These are phyloP conservation scores for Talaromyces sp. DNA, from an alignment of 2,329 filamentous ascomycete species.

Conservation along the genomic window DNA sequence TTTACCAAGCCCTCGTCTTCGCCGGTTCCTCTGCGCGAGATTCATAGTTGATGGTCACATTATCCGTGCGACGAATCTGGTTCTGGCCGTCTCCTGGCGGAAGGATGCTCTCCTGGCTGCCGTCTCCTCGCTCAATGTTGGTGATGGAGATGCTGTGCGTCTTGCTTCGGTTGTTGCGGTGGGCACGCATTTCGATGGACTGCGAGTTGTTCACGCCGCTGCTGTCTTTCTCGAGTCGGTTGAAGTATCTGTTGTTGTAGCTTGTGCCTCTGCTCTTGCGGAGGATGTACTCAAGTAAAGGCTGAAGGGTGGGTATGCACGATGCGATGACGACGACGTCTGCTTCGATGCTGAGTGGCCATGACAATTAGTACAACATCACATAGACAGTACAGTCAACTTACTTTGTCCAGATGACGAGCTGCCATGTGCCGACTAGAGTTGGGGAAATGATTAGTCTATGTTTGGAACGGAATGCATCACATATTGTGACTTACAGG, in stretches of 20 bases:
- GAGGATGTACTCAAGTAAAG: slow-evolving; percentile 30
- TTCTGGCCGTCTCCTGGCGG: slow-evolving; percentile 6
- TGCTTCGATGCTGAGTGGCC: slow-evolving; percentile 29
- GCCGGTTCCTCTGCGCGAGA: background rate
- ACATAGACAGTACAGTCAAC: background rate
- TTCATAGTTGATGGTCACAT: slow-evolving; percentile 27
- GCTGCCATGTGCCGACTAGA: slow-evolving; percentile 39
- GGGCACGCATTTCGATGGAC: slow-evolving; percentile 16
- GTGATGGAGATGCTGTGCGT: slow-evolving; percentile 13
- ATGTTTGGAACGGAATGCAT: background rate
- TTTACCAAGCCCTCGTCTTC: slow-evolving; percentile 8
- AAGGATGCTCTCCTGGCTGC: slow-evolving; percentile 26
- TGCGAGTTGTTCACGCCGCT: slow-evolving; percentile 9
- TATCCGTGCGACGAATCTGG: slow-evolving; percentile 26
- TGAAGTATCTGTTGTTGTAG: slow-evolving; percentile 18
- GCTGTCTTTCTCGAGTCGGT: slow-evolving; percentile 19
- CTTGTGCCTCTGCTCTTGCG: slow-evolving; percentile 11
- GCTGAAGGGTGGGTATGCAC: slow-evolving; percentile 37
- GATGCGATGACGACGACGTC: slow-evolving; percentile 35
- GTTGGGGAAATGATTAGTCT: slow-evolving; percentile 18
- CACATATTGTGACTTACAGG: slow-evolving; percentile 28
- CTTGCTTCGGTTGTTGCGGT: slow-evolving; percentile 11
- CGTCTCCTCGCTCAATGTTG: slow-evolving; percentile 15
- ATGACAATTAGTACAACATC: background rate
- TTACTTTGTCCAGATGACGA: slow-evolving; percentile 50